A percentile compares a stretch with the other conserved stretches of the same genome.
Evolutionary conservation across 768 basidiomycete species (phyloP).

Genomic region (Antrodiella citrinella): DNA sequence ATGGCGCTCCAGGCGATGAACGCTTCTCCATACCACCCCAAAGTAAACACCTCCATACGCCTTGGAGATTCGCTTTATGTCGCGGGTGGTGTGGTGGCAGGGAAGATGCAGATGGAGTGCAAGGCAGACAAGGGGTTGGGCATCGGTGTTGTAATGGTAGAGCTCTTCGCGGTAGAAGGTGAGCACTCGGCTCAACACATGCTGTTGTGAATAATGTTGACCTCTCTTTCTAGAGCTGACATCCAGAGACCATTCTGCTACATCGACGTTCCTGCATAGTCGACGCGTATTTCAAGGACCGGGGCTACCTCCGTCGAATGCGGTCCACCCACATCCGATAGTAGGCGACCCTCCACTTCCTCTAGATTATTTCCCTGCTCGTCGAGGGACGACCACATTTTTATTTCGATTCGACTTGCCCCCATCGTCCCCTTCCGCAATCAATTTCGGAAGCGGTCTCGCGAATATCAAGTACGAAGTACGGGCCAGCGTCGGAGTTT

Average conservation of each 20-base stretch:
- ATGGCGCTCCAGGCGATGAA: conserved; percentile 53
- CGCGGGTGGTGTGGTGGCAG: conserved; percentile 58
- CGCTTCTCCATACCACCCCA: conserved; percentile 68
- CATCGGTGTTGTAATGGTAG: conserved; percentile 68
- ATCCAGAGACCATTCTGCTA: conserved; percentile 74
- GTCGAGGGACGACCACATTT: conserved; percentile 72
- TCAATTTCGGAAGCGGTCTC: conserved; percentile 61
- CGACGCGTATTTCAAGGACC: conserved; percentile 74
- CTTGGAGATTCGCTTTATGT: conserved; percentile 55
- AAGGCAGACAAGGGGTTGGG: conserved; percentile 66
- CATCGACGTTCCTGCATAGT: conserved; percentile 65
- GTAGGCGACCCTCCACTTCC: conserved; percentile 57
- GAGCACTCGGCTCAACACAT: no score
- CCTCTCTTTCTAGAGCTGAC: conserved; percentile 53
- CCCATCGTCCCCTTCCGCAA: conserved; percentile 56
- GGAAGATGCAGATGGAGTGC: conserved; percentile 77
- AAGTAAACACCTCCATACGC: conserved; percentile 60
- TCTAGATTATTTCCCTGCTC: conserved; percentile 58
- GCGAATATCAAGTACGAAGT: conserved; percentile 69
- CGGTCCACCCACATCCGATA: conserved; percentile 56
- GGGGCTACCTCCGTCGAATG: conserved; percentile 76
- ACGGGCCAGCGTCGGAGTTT: conserved; percentile 61
- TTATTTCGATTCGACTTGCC: conserved; percentile 74
- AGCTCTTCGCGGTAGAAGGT: conserved; percentile 72
- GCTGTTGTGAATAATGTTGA: not conserved